These are phyloP conservation scores for Entomortierella parvispora DNA, from an alignment of 192 early-diverging fungal species.

Conservation along the genomic window DNA sequence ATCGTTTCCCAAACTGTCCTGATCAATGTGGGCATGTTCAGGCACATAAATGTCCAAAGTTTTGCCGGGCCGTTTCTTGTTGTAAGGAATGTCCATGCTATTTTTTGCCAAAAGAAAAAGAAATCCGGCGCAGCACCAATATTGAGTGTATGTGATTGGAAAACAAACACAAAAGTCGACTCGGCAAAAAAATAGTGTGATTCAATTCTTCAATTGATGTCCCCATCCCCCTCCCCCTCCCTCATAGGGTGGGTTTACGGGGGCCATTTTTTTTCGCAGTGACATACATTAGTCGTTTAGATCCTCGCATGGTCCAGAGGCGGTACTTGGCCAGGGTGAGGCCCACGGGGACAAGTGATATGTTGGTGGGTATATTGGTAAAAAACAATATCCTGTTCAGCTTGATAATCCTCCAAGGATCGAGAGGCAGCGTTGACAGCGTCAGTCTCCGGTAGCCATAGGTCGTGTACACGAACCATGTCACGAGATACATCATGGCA, in stretches of 20 bases:
- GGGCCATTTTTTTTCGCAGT: conserved; percentile 28
- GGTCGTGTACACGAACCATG: conserved; percentile 13
- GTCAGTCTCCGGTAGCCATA: conserved; percentile 1
- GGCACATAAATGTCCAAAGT: conserved; percentile 33
- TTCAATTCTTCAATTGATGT: too few species aligned
- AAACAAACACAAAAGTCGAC: neutral
- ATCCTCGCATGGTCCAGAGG: conserved; percentile 18
- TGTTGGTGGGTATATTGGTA: conserved; percentile 17
- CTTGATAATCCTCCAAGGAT: conserved; percentile 22
- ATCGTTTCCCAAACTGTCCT: neutral
- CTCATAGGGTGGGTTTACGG: conserved; percentile 24
- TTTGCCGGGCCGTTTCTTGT: conserved; percentile 3
- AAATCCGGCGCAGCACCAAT: neutral
- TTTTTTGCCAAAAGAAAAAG: neutral
- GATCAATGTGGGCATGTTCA: neutral
- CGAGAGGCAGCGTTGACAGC: conserved; percentile 4
- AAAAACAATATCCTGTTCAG: conserved; percentile 17
- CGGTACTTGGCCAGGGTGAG: conserved; percentile 18
- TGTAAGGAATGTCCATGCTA: conserved; percentile 16
- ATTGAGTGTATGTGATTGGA: neutral
- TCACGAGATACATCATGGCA: conserved; percentile 7
- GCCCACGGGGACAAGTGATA: conserved; percentile 18
- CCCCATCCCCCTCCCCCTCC: too few species aligned
- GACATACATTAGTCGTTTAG: conserved; percentile 14
- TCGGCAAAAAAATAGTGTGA: neutral